Base-by-base conservation (phyloP, 176 grass and related monocot genomes). In the Oryza meyeriana region DNA sequence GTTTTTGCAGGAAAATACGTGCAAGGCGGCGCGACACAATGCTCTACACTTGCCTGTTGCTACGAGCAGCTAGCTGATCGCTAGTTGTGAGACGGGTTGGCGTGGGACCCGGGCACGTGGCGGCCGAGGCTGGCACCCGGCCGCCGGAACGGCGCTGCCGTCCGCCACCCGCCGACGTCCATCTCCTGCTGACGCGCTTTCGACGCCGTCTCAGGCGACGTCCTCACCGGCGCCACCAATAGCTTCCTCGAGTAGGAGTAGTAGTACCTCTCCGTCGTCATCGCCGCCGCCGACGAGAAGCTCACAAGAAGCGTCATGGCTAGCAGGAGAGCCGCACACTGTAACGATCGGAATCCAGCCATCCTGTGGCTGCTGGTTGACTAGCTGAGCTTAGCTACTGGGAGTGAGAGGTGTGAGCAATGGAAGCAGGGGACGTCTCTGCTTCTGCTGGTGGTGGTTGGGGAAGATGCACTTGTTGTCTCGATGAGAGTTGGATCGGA, bases 51-150 rank as follows among this genome's bases (percentile, higher is more conserved):
- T 33, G 40, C 79, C 67, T 72, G 68, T 4, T 10, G 25, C 29
- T 55, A 32, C 42, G 13, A 28, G 31, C 45, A 10, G 48, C 45
- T 27, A 9, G 4, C 8, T 10, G 55, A 55, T 55, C 55, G 13
- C 40, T 71, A 79, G 84, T 86, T 86, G 69, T 86, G 84, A 4
- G 59, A 74, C 59, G 84, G 84, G 77, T 86, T 86, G 20, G 76
- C 58, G 32, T 24, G 12, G 14, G 84, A 79, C 18, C 76, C 44
- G 10, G 84, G 84, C 18, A 86, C 32, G 61, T 12, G 58, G 13
- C 76, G 69, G 16, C 84, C 84, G 41, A 86, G 84, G 68, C 69
- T 72, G 69, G 68, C 69, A 3, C 67, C 59, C 0, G 69, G 2
- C 5, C 18, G 9, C 24, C 31, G 38, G 58, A 86, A 74, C 68